Conservation (phyloP, 164 flowering plant species). For the Kalanchoe fedtschenkoi region DNA sequence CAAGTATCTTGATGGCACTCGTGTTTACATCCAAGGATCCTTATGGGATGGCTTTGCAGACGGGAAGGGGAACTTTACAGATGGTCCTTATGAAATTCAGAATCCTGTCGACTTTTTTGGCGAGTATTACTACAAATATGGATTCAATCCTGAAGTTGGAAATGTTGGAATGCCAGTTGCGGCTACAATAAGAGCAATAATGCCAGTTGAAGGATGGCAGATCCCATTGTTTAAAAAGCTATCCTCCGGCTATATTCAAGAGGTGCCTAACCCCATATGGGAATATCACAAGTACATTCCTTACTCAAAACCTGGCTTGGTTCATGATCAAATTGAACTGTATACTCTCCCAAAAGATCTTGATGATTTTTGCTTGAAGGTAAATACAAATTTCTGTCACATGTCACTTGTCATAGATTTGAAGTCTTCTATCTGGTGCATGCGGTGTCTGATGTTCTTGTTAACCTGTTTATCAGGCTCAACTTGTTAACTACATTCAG, state of each 20-base stretch:
- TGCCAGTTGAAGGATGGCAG: conserved; percentile 92
- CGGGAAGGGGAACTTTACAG: conserved; percentile 77
- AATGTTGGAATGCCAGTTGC: conserved; percentile 95
- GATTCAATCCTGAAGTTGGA: conserved; percentile 98
- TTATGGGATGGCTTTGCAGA: conserved; percentile 99
- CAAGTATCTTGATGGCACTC: conserved; percentile 87
- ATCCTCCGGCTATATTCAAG: conserved; percentile 53
- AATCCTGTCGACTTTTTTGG: conserved; percentile 87
- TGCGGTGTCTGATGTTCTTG: not conserved
- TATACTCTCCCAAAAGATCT: conserved; percentile 78
- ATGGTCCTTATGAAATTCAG: conserved; percentile 96
- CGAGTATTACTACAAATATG: conserved; percentile 61
- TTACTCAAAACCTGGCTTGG: conserved; percentile 67
- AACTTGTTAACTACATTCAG: conserved; percentile 82
- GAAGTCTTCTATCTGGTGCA: no score
- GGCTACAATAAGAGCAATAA: conserved; percentile 88
- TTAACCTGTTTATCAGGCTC: conserved; percentile 54
- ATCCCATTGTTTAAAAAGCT: conserved; percentile 66
- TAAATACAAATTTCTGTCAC: conserved; percentile 12
- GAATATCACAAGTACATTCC: conserved; percentile 89
- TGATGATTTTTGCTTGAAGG: conserved; percentile 94
- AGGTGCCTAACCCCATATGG: conserved; percentile 90
- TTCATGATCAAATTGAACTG: conserved; percentile 67
- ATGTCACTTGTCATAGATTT: not conserved
- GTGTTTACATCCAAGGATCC: conserved; percentile 80